Conservation (phyloP, 2,329 filamentous ascomycete species). For the Akanthomyces lecanii region DNA sequence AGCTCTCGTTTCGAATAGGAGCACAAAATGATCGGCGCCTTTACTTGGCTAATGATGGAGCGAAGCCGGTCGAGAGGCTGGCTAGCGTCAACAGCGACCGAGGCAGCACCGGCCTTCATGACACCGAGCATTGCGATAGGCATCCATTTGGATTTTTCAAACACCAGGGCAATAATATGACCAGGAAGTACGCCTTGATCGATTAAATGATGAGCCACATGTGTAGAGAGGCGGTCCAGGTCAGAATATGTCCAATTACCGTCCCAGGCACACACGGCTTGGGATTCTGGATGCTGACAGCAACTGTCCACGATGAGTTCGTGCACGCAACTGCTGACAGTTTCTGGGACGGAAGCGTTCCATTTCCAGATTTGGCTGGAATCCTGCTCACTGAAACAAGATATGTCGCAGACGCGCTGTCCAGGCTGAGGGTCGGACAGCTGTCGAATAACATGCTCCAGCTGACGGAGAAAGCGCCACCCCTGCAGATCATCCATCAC, state of each 20-base stretch:
- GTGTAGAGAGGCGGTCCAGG: conserved; percentile 15
- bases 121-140: conserved; percentile 16
- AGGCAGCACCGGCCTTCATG: conserved; percentile 20
- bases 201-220: conserved; percentile 14
- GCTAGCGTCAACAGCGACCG: conserved; percentile 1
- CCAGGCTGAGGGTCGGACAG: conserved; percentile 8
- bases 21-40: conserved; percentile 4
- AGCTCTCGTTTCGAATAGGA: conserved; percentile 17
- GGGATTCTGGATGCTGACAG: not conserved
- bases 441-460: conserved; percentile 17
- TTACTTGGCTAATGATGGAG: not conserved
- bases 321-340: not conserved
- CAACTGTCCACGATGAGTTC: not conserved
- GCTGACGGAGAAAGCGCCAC: conserved; percentile 4
- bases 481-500: conserved; percentile 13
- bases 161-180: not conserved
- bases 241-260: conserved; percentile 20
- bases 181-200: not conserved
- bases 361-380: not conserved
- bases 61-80: conserved; percentile 1
- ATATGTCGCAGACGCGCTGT: not conserved
- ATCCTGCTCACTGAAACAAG: not conserved
- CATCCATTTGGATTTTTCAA: conserved; percentile 18
- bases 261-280: not conserved
- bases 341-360: not conserved